Evolutionary conservation across 202 grass and related monocot species (phyloP).

Genomic region (Dendrocalamus latiflorus): DNA sequence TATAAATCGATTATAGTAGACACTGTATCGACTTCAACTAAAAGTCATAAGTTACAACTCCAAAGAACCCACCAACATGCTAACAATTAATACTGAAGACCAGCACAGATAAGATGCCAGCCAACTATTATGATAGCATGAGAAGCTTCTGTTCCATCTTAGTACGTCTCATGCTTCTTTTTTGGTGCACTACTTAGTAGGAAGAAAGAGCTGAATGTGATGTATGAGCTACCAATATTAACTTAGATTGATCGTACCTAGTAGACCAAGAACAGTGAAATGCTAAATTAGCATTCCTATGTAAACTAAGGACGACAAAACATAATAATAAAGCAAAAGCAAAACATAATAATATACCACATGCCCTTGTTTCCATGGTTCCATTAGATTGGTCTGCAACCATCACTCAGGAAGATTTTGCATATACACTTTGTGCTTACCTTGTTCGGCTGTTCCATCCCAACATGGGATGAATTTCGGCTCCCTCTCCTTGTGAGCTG

Average conservation of each 20-base stretch:
- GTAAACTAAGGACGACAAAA: background rate
- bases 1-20: too few relatives aligned
- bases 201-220: slow-evolving; percentile 10
- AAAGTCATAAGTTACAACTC: too few relatives aligned
- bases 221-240: background rate
- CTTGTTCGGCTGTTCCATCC: too few relatives aligned
- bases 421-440: background rate
- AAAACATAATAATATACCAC: background rate
- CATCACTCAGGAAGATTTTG: background rate
- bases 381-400: background rate
- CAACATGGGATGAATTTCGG: background rate
- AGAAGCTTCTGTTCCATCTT: background rate
- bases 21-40: too few relatives aligned
- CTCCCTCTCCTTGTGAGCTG: background rate
- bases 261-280: background rate
- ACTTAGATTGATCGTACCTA: background rate
- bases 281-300: background rate
- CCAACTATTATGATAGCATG: background rate
- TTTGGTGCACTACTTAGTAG: background rate
- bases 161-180: slow-evolving; percentile 14
- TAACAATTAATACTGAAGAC: background rate
- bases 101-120: background rate
- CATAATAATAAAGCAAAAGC: background rate
- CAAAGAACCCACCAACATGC: too few relatives aligned
- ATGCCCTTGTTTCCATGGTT: background rate